phyloP scores from a whole-genome alignment of 352 stramenopile species.

The Phytophthora pluvialis region DNA sequence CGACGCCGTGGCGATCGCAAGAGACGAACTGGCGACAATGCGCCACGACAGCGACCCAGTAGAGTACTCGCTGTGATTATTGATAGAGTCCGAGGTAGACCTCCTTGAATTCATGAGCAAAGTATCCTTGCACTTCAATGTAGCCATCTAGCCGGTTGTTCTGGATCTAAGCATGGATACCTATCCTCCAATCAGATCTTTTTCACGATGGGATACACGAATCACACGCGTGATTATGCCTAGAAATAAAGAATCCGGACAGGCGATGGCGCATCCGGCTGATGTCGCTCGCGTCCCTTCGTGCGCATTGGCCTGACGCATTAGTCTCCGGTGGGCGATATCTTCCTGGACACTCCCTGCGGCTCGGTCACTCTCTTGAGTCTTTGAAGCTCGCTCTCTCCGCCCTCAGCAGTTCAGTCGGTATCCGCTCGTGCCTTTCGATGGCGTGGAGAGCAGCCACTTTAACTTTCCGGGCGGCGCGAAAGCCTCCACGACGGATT shows the following conservation, averaged over 20 bases:
- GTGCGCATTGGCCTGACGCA: neutral
- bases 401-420: conserved; percentile 1
- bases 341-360: no score
- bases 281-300: neutral
- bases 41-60: conserved; percentile 15
- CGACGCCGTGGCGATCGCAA: conserved; percentile 32
- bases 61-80: conserved; percentile 23
- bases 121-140: conserved; percentile 10
- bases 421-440: neutral
- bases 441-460: conserved; percentile 4
- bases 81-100: conserved; percentile 12
- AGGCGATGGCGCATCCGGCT: conserved; percentile 16
- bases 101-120: neutral
- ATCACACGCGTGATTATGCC: conserved; percentile 1
- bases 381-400: neutral
- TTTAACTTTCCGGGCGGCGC: conserved; percentile 4
- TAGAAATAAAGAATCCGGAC: conserved; percentile 3
- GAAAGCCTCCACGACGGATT: conserved; percentile 10
- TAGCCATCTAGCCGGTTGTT: conserved; percentile 1
- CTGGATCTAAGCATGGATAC: neutral
- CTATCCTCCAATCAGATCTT: conserved; percentile 16
- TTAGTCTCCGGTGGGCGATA: no score
- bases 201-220: conserved; percentile 12
- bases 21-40: conserved; percentile 28
- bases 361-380: no score